Base-by-base conservation (phyloP, 140 eudicot species). In the Senecio squalidus region DNA sequence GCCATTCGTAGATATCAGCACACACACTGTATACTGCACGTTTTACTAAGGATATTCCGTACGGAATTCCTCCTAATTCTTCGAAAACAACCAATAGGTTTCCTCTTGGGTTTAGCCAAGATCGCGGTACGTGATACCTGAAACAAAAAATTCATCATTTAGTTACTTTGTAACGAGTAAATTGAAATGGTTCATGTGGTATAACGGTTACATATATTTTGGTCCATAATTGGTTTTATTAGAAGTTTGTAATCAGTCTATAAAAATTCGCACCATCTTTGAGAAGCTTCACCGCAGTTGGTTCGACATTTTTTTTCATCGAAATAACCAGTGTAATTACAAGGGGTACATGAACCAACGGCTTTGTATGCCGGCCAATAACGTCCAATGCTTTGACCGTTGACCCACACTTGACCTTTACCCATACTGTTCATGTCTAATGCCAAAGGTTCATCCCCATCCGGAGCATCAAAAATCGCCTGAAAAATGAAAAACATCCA, bases 101-200 rank as follows among this genome's bases (percentile, higher is more conserved):
- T 39, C 95, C 96, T 11, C 83, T 82, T 0, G 95, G 99, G 2
- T 72, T 64, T 34, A 93, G 78, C 99, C 99, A 93, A 0, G 99
- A 84, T 28, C 94, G 86, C 45, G 99, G 99, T 23, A 93, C 81
- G 20, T 93, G 99, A 64, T 93, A 93, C 98, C 98, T 90, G 75
- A 47, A 68, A 80, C 66, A 48, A 21, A 18, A 8, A 10, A 18
- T 23, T 31, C 4, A 43, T 16, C 20, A 43, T n/a, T n/a, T n/a
- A n/a, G n/a, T n/a, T n/a, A n/a, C n/a, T n/a, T n/a, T n/a, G n/a
- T n/a, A n/a, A n/a, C n/a, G n/a, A n/a, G n/a, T n/a, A n/a, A n/a
- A n/a, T n/a, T n/a, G n/a, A n/a, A n/a, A n/a, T n/a, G n/a, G n/a
- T n/a, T n/a, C n/a, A n/a, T n/a, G n/a, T n/a, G n/a, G n/a, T n/a